A percentile compares a stretch with the other conserved stretches of the same genome.
Evolutionary conservation across 2,329 filamentous ascomycete genomes (phyloP).

Genomic region (Arachnomyces sp.): DNA sequence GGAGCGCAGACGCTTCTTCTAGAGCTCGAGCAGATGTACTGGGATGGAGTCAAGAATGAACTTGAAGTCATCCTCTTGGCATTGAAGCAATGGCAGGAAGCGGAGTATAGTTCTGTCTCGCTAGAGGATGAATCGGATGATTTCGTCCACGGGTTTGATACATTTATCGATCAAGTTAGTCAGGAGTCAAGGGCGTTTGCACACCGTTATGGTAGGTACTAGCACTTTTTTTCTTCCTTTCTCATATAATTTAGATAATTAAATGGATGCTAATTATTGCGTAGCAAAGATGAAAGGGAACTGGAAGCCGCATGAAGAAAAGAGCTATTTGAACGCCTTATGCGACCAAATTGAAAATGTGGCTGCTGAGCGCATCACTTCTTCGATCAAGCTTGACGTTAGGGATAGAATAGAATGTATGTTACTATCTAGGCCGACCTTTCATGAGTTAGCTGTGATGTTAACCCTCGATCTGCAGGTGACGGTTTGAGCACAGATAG

Average conservation of each 20-base stretch:
- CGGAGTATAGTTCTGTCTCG: conserved; percentile 11
- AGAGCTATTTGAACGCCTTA: not conserved
- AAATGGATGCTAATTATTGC: too few relatives aligned
- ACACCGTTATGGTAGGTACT: conserved; percentile 13
- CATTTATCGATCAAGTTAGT: conserved; percentile 33
- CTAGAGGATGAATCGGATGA: conserved; percentile 21
- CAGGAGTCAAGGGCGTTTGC: conserved; percentile 24
- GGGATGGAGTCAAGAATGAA: conserved; percentile 30
- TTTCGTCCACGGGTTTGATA: conserved; percentile 32
- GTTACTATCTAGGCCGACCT: too few relatives aligned
- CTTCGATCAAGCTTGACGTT: conserved; percentile 4
- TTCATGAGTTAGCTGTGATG: too few relatives aligned
- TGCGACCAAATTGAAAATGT: not conserved
- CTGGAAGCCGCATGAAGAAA: not conserved
- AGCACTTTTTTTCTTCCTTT: too few relatives aligned
- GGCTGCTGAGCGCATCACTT: not conserved
- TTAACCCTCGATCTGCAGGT: too few relatives aligned
- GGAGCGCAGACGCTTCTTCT: conserved; percentile 11
- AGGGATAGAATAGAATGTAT: not conserved
- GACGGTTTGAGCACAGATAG: not conserved
- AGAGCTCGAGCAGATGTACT: conserved; percentile 29
- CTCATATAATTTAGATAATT: too few relatives aligned
- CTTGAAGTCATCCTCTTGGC: conserved; percentile 29
- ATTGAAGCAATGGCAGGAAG: conserved; percentile 26
- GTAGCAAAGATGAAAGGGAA: too few relatives aligned